Evolutionary conservation across 805 yeast genomes (phyloP).

Genomic region (Saturnispora sekii): DNA sequence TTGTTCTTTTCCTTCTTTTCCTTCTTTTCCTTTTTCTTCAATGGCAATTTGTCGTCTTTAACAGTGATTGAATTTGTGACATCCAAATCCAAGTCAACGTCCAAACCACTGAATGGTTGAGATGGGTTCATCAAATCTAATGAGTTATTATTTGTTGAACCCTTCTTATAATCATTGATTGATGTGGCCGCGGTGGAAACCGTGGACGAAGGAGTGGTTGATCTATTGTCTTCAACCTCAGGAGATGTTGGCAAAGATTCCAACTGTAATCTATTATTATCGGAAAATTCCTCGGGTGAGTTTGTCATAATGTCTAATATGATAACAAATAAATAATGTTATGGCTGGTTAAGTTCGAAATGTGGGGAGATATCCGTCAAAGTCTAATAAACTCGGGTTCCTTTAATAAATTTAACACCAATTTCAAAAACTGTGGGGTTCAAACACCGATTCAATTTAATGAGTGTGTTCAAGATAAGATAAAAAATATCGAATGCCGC

Average conservation of each 20-base stretch:
- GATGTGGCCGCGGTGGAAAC: slow-evolving; percentile 9
- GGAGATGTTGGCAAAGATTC: slow-evolving; percentile 25
- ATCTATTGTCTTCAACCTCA: slow-evolving; percentile 23
- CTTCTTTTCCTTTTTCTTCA: slow-evolving; percentile 17
- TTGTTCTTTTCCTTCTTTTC: slow-evolving; percentile 24
- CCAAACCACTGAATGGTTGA: slow-evolving; percentile 6
- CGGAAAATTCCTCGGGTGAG: slow-evolving; percentile 15
- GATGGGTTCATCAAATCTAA: slow-evolving; percentile 7
- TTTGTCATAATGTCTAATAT: slow-evolving; percentile 1
- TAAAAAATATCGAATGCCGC: background rate
- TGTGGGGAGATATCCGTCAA: slow-evolving; percentile 29
- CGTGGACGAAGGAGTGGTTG: slow-evolving; percentile 35
- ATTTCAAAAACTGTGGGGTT: slow-evolving; percentile 13
- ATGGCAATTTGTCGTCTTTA: slow-evolving; percentile 7
- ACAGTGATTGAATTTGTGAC: background rate
- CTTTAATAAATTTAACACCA: slow-evolving; percentile 15
- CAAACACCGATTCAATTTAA: slow-evolving; percentile 5
- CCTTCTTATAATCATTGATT: slow-evolving; percentile 1
- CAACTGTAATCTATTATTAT: slow-evolving; percentile 11
- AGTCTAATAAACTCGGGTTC: slow-evolving; percentile 22
- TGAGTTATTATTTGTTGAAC: slow-evolving; percentile 1
- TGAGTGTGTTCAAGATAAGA: slow-evolving; percentile 3
- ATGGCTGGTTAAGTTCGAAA: slow-evolving; percentile 16
- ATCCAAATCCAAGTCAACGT: slow-evolving; percentile 1
- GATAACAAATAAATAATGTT: too few species aligned